phyloP scores from a whole-genome alignment of 352 stramenopile species.

The Phytophthora agathidicida region DNA sequence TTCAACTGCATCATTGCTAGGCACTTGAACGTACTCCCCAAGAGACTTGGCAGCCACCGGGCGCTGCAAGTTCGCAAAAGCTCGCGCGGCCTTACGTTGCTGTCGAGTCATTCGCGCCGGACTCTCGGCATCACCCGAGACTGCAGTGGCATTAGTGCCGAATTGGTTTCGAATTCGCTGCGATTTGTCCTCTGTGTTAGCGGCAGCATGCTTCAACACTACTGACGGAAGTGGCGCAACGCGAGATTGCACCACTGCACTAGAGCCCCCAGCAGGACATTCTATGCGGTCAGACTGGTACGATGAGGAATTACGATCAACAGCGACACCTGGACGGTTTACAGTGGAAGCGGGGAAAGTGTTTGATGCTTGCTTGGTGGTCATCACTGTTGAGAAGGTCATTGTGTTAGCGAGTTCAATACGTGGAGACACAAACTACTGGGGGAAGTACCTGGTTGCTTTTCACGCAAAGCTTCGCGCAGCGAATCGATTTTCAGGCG shows the following conservation, averaged over 20 bases:
- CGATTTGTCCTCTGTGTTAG: conserved; percentile 12
- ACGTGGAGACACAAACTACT: not conserved
- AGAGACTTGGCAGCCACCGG: conserved; percentile 40
- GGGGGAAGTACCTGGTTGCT: conserved; percentile 20
- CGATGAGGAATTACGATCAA: not conserved
- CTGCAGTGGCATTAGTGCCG: not conserved
- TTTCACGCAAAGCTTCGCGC: conserved; percentile 28
- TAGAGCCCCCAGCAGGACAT: not conserved
- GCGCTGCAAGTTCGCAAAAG: conserved; percentile 39
- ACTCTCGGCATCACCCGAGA: conserved; percentile 14
- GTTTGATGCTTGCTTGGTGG: conserved; percentile 3
- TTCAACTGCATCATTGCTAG: conserved; percentile 2
- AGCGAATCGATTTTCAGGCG: conserved; percentile 40
- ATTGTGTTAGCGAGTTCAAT: conserved; percentile 1
- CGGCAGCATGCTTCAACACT: conserved; percentile 22
- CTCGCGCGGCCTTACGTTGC: conserved; percentile 35
- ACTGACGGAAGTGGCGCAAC: conserved; percentile 25
- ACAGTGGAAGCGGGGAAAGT: not conserved
- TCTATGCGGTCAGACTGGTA: not conserved
- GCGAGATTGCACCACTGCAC: not conserved
- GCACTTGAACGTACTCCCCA: conserved; percentile 16
- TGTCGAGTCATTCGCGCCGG: conserved; percentile 29
- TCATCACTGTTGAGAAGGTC: not conserved
- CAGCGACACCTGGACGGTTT: not conserved
- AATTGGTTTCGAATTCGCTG: conserved; percentile 12